Evolutionary conservation across 2,329 filamentous ascomycete genomes (phyloP), one percentile per base, ranked within the genome.

Genomic region (Curvularia lunata): DNA sequence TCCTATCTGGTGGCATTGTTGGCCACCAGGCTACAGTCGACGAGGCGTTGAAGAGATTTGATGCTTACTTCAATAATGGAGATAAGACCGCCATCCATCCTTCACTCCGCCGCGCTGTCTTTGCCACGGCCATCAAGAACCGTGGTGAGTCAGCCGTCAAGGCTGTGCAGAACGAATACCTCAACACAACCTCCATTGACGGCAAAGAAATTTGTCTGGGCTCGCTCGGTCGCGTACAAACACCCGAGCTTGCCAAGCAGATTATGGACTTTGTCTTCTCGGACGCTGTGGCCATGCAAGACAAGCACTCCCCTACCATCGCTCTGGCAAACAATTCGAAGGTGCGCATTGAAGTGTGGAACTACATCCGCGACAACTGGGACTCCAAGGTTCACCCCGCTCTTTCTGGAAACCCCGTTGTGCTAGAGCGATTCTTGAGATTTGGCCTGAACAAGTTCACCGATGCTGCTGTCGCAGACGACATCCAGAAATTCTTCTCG

Each of bases 371-470:
- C 79, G 82, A 85, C 42, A 89, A 97, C 79, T 99, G 94, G 91
- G 83, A 86, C 28, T 57, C 54, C 28, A 82, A 84, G 34, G 85
- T 96, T 43, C 84, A 88, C 51, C 80, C 86, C 59, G 90, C 89
- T 76, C 83, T 98, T 53, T 87, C 85, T 74, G 83, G 83, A 41
- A 97, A 97, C 79, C 90, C 92, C 62, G 89, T 97, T 28, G 86
- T 97, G 3, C 82, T 97, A 16, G 94, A 99, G 79, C 88, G 94
- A 47, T 97, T 96, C 79, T 80, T 99, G 68, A 88, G 91, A 67
- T 82, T 90, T 66, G 88, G 88, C 43, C 80, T 99, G 66, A 86
- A 86, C 70, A 90, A 91, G 73, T 98, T 96, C 75, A 86, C 91
- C 3, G 88, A 92, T 67, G 79, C 82, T 13, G 84, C 85, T 62